phyloP scores from a whole-genome alignment of 768 basidiomycete genomes.

The Amanita polypyramis region DNA sequence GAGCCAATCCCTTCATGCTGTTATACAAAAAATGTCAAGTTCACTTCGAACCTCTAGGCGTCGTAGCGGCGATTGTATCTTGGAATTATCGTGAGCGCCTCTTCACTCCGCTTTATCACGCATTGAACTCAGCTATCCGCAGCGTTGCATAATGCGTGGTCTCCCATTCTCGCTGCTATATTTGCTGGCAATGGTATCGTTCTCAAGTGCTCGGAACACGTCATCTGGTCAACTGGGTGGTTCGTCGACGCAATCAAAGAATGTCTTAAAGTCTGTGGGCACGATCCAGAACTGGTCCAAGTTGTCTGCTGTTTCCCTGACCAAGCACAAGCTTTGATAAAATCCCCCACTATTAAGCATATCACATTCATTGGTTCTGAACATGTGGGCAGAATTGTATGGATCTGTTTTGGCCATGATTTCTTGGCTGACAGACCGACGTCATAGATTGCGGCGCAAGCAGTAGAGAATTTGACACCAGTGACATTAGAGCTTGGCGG shows the following conservation, averaged over 20 bases:
- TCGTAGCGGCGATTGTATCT: conserved; percentile 86
- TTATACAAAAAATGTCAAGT: conserved; percentile 72
- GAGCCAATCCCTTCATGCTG: conserved; percentile 57
- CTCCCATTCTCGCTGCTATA: conserved; percentile 83
- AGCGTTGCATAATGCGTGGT: conserved; percentile 93
- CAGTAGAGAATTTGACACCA: conserved; percentile 80
- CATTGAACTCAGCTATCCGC: background rate
- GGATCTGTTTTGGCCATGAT: conserved; percentile 9
- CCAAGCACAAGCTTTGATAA: conserved; percentile 73
- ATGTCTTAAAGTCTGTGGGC: conserved; percentile 74
- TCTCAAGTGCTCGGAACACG: conserved; percentile 87
- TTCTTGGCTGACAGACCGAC: background rate
- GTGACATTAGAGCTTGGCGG: conserved; percentile 92
- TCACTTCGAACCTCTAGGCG: conserved; percentile 85
- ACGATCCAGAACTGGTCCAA: conserved; percentile 83
- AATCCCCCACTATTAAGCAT: conserved; percentile 73
- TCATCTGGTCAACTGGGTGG: conserved; percentile 84
- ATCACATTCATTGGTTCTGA: conserved; percentile 93
- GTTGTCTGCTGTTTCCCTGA: conserved; percentile 86
- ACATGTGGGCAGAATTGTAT: conserved; percentile 61
- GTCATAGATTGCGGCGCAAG: conserved; percentile 66
- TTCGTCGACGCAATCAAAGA: conserved; percentile 71
- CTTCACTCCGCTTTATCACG: background rate
- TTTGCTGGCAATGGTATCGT: conserved; percentile 88
- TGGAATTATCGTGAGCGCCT: conserved; percentile 78